Evolutionary conservation across 305 asterid species (phyloP), one percentile per base, ranked within the genome.

Genomic region (Fraxinus sp.): DNA sequence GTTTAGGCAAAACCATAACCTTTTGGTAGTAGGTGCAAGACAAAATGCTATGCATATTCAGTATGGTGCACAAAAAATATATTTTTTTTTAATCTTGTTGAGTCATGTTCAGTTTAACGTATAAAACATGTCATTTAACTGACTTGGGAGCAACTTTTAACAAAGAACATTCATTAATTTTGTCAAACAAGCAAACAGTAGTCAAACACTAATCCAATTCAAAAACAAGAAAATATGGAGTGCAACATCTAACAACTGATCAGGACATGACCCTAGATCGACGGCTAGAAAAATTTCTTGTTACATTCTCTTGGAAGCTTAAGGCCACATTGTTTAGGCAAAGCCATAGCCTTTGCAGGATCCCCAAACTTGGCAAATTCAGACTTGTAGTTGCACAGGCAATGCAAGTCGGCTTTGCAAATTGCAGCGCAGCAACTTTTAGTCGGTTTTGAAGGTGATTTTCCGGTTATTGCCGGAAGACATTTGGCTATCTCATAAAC

Each of bases 391-490:
- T 77, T 82, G 81, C 94, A 91, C 35, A 92, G 82, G 89, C 94
- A 91, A 0, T 7, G 82, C 78, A 87, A 77, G 52, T 90, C 79
- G 11, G 93, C 88, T 85, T 84, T 89, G 39, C 4, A 35, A 79
- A 91, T 35, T 10, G 81, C 91, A 0, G 41, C 35, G 77, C 94
- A 91, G 46, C 94, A 91, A 5, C n/a, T 80, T n/a, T 74, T 79
- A 0, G 89, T 86, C 0, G 94, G 94, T 57, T 13, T 16, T 0
- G 87, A 85, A 0, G 94, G 93, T 3, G 84, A 64, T 77, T 81
- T 57, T 1, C 91, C 91, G n/a, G 87, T 76, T 35, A 88, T 86
- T 5, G 94, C 93, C 4, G 92, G 94, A 2, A 91, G 80, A 84
- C 93, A 91, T 77, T 80, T 75, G 0, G 82, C 87, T 1, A 91